A percentile compares a stretch with the other conserved stretches of the same genome.
Evolutionary conservation across 176 grass and related monocot genomes (phyloP).

Genomic region (Miscanthus lutarioriparius): DNA sequence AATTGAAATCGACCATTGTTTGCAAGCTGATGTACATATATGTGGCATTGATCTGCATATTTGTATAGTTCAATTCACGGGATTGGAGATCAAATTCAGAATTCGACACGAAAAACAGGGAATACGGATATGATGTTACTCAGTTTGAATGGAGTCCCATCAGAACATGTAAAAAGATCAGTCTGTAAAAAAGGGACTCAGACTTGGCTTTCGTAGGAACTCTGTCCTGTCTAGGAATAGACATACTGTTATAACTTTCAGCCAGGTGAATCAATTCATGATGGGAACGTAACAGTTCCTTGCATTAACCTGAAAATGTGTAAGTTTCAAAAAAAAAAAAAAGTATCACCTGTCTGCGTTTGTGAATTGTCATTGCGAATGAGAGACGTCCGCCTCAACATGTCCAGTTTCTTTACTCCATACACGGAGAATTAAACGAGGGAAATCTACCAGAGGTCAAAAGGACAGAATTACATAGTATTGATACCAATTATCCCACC

Average conservation of each 20-base stretch:
- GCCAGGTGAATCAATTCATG: neutral
- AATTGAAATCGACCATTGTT: slow-evolving; percentile 4
- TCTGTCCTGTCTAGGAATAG: neutral
- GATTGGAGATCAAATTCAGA: slow-evolving; percentile 25
- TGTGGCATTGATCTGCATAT: slow-evolving; percentile 22
- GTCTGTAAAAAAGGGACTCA: neutral
- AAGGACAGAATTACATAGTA: neutral
- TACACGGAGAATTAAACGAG: neutral
- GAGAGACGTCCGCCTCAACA: neutral
- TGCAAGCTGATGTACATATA: slow-evolving; percentile 43
- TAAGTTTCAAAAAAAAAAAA: no score
- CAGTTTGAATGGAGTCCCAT: neutral
- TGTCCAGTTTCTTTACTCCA: neutral
- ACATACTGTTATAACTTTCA: neutral
- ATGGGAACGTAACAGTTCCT: neutral
- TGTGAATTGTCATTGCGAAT: neutral
- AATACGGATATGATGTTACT: neutral
- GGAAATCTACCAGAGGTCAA: neutral
- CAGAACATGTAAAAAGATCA: slow-evolving; percentile 24
- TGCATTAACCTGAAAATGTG: neutral
- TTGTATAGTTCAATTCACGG: slow-evolving; percentile 26
- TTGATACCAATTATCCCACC: neutral
- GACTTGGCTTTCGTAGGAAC: neutral
- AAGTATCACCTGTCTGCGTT: no score
- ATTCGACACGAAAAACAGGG: neutral